Base-by-base conservation (phyloP, 2,329 filamentous ascomycete genomes). In the Geosmithia putterillii region DNA sequence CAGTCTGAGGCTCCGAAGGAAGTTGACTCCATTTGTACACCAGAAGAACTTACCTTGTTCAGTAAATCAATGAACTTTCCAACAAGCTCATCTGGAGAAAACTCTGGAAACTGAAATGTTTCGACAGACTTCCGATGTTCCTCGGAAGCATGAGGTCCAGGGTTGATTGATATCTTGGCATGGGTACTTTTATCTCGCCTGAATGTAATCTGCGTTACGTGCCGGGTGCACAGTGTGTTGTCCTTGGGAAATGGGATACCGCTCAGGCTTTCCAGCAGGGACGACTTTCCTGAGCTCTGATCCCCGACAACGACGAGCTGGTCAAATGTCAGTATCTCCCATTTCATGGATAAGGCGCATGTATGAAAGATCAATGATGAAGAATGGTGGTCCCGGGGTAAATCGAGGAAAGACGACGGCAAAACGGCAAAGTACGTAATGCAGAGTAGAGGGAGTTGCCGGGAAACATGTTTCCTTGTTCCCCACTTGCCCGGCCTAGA, bases 121-220 rank as follows among this genome's bases (percentile, higher is more conserved):
- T 48, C 38, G 2, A 57, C 43, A 0, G 32, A 38, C 2, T 20
- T 17, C 36, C 45, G 52, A 3, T 51, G 49, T 2, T 45, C 45
- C 2, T 44, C 42, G 2, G 42, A 38, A 1, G 56, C 50, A 3
- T 44, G 17, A 0, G 52, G 51, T 1, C 55, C 51, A 0, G 64
- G 57, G 5, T 63, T 66, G 15, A 74, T 73, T 0, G 62, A 66
- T 0, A 74, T 55, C 0, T 56, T 46, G 1, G 69, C 62, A 17
- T 55, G 60, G n/a, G 55, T 22, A 0, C 50, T 42, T 0, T 38
- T 28, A 5, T 67, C 62, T 0, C 68, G 65, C 2, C 66, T 58
- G 44, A 57, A 65, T 4, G 60, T 64, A 28, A 71, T 71, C 50
- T 71, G 65, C 0, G 71, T 74, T 0, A 64, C 69, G 38, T 71